These are phyloP conservation scores for Alternaria infectoria DNA, from an alignment of 2,329 filamentous ascomycete species.

Conservation along the genomic window DNA sequence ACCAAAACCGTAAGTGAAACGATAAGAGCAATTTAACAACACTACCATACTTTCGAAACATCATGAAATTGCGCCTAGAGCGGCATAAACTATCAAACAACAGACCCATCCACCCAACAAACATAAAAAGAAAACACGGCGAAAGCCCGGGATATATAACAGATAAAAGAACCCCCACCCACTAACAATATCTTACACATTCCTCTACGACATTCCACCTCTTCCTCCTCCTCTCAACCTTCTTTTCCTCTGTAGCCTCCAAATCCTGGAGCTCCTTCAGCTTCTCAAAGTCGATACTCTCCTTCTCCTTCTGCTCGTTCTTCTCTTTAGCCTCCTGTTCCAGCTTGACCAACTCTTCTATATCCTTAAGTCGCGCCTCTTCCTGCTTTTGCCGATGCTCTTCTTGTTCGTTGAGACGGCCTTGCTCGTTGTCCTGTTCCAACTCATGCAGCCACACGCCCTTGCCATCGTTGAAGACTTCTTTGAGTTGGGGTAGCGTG, in stretches of 20 bases:
- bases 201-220: background rate
- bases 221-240: background rate
- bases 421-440: constrained; percentile 24
- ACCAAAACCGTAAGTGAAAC: background rate
- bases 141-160: background rate
- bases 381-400: constrained; percentile 18
- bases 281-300: background rate
- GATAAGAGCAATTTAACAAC: background rate
- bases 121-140: background rate
- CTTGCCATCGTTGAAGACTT: constrained; percentile 56
- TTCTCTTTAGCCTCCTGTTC: constrained; percentile 16
- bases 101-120: background rate
- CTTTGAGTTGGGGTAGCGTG: constrained; percentile 46
- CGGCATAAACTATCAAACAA: background rate
- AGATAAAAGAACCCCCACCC: background rate
- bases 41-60: background rate
- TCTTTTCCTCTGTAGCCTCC: background rate
- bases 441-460: constrained; percentile 49
- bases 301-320: constrained; percentile 9
- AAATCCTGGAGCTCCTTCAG: background rate
- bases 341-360: constrained; percentile 23
- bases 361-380: constrained; percentile 16
- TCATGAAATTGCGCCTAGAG: background rate
- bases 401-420: constrained; percentile 18
- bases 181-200: constrained; percentile 6